These are phyloP conservation scores for Erodium moschatum DNA, from an alignment of 441 rosid genomes.

Conservation along the genomic window DNA sequence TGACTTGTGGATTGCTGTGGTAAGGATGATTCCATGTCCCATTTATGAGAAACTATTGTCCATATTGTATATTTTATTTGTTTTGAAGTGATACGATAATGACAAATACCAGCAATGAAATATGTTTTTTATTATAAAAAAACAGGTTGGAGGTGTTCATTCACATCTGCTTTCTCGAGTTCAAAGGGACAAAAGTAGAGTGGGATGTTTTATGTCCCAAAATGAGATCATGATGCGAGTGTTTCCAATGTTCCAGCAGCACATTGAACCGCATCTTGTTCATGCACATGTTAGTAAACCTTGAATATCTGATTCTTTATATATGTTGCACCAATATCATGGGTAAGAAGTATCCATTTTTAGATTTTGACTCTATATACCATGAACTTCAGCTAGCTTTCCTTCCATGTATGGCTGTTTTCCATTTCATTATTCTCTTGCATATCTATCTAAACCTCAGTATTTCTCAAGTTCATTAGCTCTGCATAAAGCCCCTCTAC, in stretches of 20 bases:
- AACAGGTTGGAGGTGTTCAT: constrained; percentile 98
- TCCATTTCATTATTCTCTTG: neutral
- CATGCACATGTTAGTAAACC: constrained; percentile 86
- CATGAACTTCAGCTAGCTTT: constrained; percentile 11
- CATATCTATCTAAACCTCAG: neutral
- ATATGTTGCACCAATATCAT: neutral
- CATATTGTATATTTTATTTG: neutral
- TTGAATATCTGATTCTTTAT: constrained; percentile 18
- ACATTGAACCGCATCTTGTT: constrained; percentile 97
- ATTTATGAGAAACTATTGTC: constrained; percentile 16
- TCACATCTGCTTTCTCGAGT: constrained; percentile 96
- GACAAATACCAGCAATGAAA: constrained; percentile 14
- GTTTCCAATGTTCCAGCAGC: constrained; percentile 98
- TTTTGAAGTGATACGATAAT: neutral
- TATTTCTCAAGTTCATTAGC: neutral
- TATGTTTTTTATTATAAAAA: constrained; percentile 23
- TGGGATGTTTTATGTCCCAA: constrained; percentile 85
- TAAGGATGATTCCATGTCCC: constrained; percentile 38
- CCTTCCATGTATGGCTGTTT: neutral
- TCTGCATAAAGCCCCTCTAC: neutral
- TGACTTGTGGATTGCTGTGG: constrained; percentile 98
- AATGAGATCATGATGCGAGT: constrained; percentile 96
- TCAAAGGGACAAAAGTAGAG: constrained; percentile 93
- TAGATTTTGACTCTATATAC: neutral
- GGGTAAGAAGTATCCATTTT: neutral